Base-by-base conservation (phyloP, 441 rosid genomes). In the Breynia disticha region DNA sequence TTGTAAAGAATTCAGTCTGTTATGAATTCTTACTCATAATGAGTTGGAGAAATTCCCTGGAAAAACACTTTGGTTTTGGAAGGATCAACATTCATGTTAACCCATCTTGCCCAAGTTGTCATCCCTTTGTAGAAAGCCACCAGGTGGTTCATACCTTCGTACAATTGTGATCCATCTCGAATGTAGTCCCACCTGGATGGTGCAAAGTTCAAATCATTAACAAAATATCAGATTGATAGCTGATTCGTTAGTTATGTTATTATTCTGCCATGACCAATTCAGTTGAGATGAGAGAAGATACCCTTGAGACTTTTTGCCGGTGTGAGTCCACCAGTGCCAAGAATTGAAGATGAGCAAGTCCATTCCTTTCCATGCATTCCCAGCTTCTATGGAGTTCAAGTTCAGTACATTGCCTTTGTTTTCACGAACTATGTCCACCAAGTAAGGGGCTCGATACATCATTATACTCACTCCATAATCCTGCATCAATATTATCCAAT, bases 311-410 rank as follows among this genome's bases (percentile, higher is more conserved):
- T 78, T 77, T 58, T 94, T 93, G 39, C 97, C 96, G 38, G 85
- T 77, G 2, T 91, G 95, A 64, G 74, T 75, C 98, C 95, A 91
- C 98, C 96, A 91, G 60, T 87, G 98, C 96, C 95, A 91, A 20
- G 96, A 79, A 55, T 91, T 91, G 74, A 91, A 91, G 64, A 88
- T 70, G 65, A 88, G 78, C 70, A 84, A 7, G 71, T 91, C 89
- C 46, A 75, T 76, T 10, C 74, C 78, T 46, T 39, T 73, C 98
- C 98, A 91, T 1, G 79, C 64, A 62, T 82, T 76, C 24, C 94
- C 87, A 24, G 72, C 83, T 17, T 61, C 66, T 37, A 91, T 84
- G 1, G 98, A 91, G 59, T 86, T 81, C 16, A 91, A 76, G 60
- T 71, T 78, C 72, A 88, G 64, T 13, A 91, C 87, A 60, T 81